Evolutionary conservation across 495 filamentous ascomycete genomes (phyloP), one percentile per base, ranked within the genome.

Genomic region (Extremus antarcticus): DNA sequence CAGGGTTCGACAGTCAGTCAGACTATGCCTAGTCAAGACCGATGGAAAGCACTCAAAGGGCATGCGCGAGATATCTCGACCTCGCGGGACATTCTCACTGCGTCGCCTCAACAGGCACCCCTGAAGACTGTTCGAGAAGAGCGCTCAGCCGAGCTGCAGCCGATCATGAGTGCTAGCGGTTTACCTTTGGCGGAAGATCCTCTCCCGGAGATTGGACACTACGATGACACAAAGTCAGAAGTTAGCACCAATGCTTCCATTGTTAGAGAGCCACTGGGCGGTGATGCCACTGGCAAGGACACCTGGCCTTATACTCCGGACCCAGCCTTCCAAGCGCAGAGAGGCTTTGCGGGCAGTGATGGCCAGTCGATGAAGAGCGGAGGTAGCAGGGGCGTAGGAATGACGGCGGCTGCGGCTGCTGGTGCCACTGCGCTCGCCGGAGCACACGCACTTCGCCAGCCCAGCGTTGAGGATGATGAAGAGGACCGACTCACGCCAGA

Each of bases 191-290:
- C 74, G 22, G 59, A 78, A 39, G 71, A 85, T 64, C 80, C 80
- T 4, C 74, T 88, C 72, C 85, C 80, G 0, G 87, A 89, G 54
- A 79, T 84, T 56, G 81, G 80, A 7, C 76, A 77, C 58, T 72
- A 76, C 45, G 61, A 70, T 25, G 80, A 84, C 13, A 77, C 83
- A 25, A 82, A 79, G 61, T 85, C 81, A 1, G 86, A 89, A 46
- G 77, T 88, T 23, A 82, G 75, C 51, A 90, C 86, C 49, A 90
- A 90, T 64, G 86, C 86, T 21, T 88, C 86, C 1, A 78, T 83
- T 56, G 84, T 88, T 38, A 76, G 84, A 56, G 85, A 84, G 1
- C 82, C 85, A 7, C 77, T 81, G 61, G 80, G 75, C 48, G 78
- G 78, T 29, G 63, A 67, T 25, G 66, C 71, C 43, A 53, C 58